Evolutionary conservation across 441 rosid species (phyloP), one percentile per base, ranked within the genome.

Genomic region (Mallotus repandus): DNA sequence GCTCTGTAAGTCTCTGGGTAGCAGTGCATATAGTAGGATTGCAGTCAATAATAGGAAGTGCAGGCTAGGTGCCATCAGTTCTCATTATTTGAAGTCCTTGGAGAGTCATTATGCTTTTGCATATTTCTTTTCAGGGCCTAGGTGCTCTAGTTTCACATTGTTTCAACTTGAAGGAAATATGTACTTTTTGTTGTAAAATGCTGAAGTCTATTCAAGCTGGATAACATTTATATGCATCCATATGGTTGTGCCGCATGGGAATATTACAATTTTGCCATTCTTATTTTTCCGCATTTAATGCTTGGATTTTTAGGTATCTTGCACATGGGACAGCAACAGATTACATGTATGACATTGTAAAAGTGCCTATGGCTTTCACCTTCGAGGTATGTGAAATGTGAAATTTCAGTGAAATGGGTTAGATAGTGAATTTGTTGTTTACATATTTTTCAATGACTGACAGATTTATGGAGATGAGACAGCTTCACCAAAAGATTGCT

Each of bases 271-370:
- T 48, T 38, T 38, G 38, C n/a, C 21, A 53, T 22, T 45, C 55
- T 52, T 66, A 72, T 52, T 29, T 41, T 74, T 22, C 14, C 49
- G 9, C 2, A 45, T 45, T 45, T 45, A 38, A 38, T 45, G 49
- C 75, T 70, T 43, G 18, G 75, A 74, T 74, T 61, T 74, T 61
- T 81, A 96, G 99, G 89, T 94, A 94, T 83, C 82, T 96, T 70
- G 99, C 99, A 2, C 99, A 96, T 74, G 98, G 99, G 61, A 94
- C 98, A 38, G 98, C 98, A 63, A 94, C 99, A 19, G 99, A 96
- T 83, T 96, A 88, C 87, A 92, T 96, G 87, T 92, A 89, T 53
- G 97, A 94, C 46, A 80, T 94, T 73, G 88, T 84, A 14, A 89
- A 81, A 84, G 91, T 87, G 72, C 99, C 99, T 32, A 89, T 94